phyloP scores from a whole-genome alignment of 768 basidiomycete genomes.

The Macrocybe gigantea region DNA sequence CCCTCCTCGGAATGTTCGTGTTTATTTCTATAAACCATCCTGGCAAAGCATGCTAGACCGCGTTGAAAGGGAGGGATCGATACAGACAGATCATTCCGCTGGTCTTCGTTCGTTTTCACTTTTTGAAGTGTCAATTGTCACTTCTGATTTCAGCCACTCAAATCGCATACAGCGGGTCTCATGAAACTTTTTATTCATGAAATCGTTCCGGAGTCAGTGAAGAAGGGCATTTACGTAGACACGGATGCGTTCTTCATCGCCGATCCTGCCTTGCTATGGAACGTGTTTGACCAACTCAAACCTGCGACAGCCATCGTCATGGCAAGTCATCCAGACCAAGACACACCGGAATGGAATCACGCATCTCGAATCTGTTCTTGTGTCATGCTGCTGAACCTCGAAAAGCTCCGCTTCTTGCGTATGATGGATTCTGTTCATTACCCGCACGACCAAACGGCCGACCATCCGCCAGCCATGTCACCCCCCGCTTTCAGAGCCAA shows the following conservation, averaged over 20 bases:
- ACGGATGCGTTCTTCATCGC: constrained; percentile 46
- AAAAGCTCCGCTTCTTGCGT: constrained; percentile 33
- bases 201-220: constrained; percentile 34
- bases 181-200: constrained; percentile 52
- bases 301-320: constrained; percentile 33
- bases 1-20: constrained; percentile 28
- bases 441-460: constrained; percentile 17
- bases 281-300: constrained; percentile 27
- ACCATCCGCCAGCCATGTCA: constrained; percentile 25
- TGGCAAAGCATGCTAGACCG: constrained; percentile 36
- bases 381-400: constrained; percentile 46
- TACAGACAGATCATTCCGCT: constrained; percentile 40
- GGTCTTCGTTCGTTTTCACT: constrained; percentile 34
- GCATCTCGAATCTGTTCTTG: constrained; percentile 46
- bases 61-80: constrained; percentile 38
- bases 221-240: constrained; percentile 44
- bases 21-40: constrained; percentile 36
- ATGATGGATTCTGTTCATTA: constrained; percentile 43
- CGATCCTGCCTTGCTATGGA: constrained; percentile 42
- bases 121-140: not conserved
- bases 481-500: constrained; percentile 37
- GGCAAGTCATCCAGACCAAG: constrained; percentile 38
- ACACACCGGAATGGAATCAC: constrained; percentile 33
- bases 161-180: constrained; percentile 30
- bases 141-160: not conserved